Base-by-base conservation (phyloP, 306 rosid genomes). In the Trifolium subterraneum region DNA sequence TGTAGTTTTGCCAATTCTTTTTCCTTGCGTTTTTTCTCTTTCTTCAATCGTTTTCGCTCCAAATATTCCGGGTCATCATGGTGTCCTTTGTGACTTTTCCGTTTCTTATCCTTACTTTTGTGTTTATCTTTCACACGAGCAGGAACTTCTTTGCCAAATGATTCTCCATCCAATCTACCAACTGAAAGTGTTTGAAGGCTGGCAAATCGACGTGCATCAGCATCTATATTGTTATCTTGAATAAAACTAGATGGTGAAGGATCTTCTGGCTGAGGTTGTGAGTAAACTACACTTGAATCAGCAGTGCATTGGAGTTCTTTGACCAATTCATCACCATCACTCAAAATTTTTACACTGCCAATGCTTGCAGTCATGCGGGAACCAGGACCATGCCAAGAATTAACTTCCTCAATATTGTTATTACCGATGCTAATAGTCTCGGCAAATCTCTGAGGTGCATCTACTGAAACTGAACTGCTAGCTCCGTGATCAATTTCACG, bases 331-430 rank as follows among this genome's bases (percentile, higher is more conserved):
- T 90, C 94, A 70, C 88, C 89, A 61, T 90, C 90, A 35, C 88
- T 85, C 20, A 84, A 68, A 69, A 89, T 60, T 63, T 90, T 94
- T 38, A 95, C 98, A 81, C 98, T 90, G 39, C 95, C 97, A 58
- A 90, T 91, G 81, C 98, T 94, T 72, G 95, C 97, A 74, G 97
- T 94, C 97, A 94, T 79, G 72, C 83, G 93, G 16, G 95, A 94
- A 70, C 96, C 93, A 48, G 1, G 92, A 81, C 81, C 87, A 45
- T 87, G 93, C 70, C 89, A 91, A 55, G 97, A 91, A 80, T 86
- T 91, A 12, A 86, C 93, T 80, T 94, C 98, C 81, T 94, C 97
- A 2, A 87, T 66, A 64, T 90, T 87, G 67, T 83, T 93, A 79
- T 83, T 80, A 84, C 90, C 76, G 22, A 74, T 80, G 73, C 97